Evolutionary conservation across 1,284 basidiomycete species (phyloP).

Genomic region (Apiotrichum porosum): DNA sequence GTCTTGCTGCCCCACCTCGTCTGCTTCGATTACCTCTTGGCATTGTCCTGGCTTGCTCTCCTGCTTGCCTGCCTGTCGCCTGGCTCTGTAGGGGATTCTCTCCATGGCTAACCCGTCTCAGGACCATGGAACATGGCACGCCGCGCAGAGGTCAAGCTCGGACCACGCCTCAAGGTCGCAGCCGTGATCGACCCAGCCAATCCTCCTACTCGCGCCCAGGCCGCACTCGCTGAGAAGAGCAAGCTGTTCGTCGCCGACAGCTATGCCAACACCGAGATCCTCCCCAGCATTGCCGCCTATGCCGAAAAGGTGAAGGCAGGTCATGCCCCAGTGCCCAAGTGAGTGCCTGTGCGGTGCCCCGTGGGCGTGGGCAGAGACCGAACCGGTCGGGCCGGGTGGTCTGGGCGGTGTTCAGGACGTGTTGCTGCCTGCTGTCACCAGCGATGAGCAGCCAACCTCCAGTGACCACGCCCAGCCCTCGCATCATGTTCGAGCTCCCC

Average conservation of each 20-base stretch:
- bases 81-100: too few species aligned
- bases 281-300: conserved; percentile 69
- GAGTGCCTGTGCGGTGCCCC: too few species aligned
- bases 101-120: too few species aligned
- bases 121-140: conserved; percentile 43
- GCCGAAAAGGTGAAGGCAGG: conserved; percentile 51
- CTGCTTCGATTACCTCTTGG: too few species aligned
- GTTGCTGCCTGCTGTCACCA: too few species aligned
- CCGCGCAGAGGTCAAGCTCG: conserved; percentile 61
- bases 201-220: conserved; percentile 62
- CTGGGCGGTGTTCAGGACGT: too few species aligned
- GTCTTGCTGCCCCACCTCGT: too few species aligned
- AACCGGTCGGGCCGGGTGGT: too few species aligned
- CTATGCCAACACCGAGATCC: conserved; percentile 80
- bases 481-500: conserved; percentile 1
- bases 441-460: background rate
- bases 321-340: conserved; percentile 49
- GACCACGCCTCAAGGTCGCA: conserved; percentile 84
- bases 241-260: conserved; percentile 79
- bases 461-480: background rate
- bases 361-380: too few species aligned
- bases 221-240: conserved; percentile 78
- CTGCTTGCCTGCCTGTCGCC: too few species aligned
- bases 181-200: conserved; percentile 85
- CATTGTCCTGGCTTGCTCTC: too few species aligned